A percentile compares a stretch with the other conserved stretches of the same genome.
Evolutionary conservation across 2,329 filamentous ascomycete genomes (phyloP).

Genomic region (Penicillium olsonii): DNA sequence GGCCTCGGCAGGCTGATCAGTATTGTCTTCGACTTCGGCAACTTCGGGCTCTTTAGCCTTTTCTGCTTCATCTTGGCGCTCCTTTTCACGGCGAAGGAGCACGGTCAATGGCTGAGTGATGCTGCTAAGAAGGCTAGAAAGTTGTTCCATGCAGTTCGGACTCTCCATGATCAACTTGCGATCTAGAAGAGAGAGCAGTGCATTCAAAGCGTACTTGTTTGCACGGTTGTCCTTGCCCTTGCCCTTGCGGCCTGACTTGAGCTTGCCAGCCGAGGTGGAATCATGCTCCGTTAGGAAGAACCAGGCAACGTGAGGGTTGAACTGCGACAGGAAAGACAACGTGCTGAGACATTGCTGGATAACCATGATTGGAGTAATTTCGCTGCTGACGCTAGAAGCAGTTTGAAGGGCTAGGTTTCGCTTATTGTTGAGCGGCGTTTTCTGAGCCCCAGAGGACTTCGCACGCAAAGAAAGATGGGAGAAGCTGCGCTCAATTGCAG

Average conservation of each 20-base stretch:
- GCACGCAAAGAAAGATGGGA: slow-evolving; percentile 88
- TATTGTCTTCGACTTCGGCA: slow-evolving; percentile 16
- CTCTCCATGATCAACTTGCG: slow-evolving; percentile 96
- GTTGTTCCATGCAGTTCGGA: slow-evolving; percentile 91
- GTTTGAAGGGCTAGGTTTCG: slow-evolving; percentile 67
- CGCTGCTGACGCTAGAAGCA: slow-evolving; percentile 64
- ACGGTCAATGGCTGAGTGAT: slow-evolving; percentile 84
- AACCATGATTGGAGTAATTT: slow-evolving; percentile 90
- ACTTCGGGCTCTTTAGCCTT: slow-evolving; percentile 41
- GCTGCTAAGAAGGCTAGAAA: slow-evolving; percentile 82
- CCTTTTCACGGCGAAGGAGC: slow-evolving; percentile 79
- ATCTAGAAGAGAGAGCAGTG: slow-evolving; percentile 81
- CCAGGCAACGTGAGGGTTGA: slow-evolving; percentile 82
- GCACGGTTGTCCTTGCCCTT: slow-evolving; percentile 84
- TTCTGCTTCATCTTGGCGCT: slow-evolving; percentile 57
- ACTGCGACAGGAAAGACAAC: slow-evolving; percentile 77
- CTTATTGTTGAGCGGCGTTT: slow-evolving; percentile 80
- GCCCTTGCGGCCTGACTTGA: slow-evolving; percentile 75
- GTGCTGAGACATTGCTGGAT: slow-evolving; percentile 92
- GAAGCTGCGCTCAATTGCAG: slow-evolving; percentile 93
- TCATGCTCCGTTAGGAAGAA: slow-evolving; percentile 97
- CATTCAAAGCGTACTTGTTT: slow-evolving; percentile 88
- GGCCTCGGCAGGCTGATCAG: slow-evolving; percentile 27
- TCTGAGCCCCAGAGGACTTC: slow-evolving; percentile 74
- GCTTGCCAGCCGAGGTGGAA: slow-evolving; percentile 73